Evolutionary conservation across 2,329 filamentous ascomycete genomes (phyloP), one percentile per base, ranked within the genome.

Genomic region (Fusarium albosuccineum): DNA sequence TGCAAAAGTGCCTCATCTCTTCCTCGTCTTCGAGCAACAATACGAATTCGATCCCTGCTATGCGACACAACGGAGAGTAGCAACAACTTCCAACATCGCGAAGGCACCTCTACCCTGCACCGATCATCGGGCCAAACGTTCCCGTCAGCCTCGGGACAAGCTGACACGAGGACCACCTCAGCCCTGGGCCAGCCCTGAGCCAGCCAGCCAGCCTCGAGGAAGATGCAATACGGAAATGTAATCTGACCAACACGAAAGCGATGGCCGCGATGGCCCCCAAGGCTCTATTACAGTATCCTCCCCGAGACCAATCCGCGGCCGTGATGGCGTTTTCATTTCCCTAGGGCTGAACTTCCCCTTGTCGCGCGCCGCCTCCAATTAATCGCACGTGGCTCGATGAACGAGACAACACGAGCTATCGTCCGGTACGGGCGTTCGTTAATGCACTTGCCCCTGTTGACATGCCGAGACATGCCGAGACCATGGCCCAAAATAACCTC

Each of bases 401-500:
- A 49, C 55, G 42, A 52, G 57, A 42, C 55, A 70, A 71, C 69
- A 73, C 71, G 69, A 70, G 61, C 48, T 64, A 48, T 51, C 48
- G 22, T 27, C 49, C 39, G 60, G 54, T 66, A 62, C 53, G 46
- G 53, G 57, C 37, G 57, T 62, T 60, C 56, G 52, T 70, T 50
- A 55, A 61, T 64, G 58, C 58, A 60, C 42, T 57, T 53, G 16
- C 60, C 66, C 68, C 60, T 66, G 64, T 63, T 67, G 59, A 65
- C 64, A 58, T 66, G 39, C 67, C 46, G 49, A 66, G 59, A 65
- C 64, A 58, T 66, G 39, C 67, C 46, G 49, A 66, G 45, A 16
- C 34, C 42, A 41, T 67, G 45, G 26, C 63, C 61, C 57, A 72
- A 73, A 73, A 73, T 72, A 72, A 68, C 53, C 27, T 57, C 59